Conservation (phyloP, 352 stramenopile species). For the Phytopythium kandeliae region DNA sequence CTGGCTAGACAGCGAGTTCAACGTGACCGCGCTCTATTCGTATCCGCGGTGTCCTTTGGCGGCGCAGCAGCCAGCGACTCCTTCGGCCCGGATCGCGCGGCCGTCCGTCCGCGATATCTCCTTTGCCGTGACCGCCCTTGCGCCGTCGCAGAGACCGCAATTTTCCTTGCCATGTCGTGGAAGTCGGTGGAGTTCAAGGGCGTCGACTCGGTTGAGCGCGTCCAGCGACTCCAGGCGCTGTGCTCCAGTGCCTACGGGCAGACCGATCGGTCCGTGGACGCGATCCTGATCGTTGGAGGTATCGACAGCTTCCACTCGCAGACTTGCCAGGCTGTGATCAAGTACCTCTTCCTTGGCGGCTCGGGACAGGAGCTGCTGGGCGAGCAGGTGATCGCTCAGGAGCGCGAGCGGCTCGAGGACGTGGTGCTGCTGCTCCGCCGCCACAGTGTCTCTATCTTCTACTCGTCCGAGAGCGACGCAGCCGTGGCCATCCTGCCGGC, state of each 20-base stretch:
- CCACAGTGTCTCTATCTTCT: constrained; percentile 42
- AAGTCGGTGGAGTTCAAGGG: constrained; percentile 51
- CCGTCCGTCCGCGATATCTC: not conserved
- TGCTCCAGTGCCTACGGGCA: constrained; percentile 14
- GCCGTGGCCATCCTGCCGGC: constrained; percentile 54
- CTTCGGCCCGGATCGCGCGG: not conserved
- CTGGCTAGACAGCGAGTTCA: not conserved
- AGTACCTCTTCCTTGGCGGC: constrained; percentile 69
- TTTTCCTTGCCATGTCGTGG: constrained; percentile 29
- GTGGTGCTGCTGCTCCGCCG: constrained; percentile 53
- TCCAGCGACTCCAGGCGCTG: constrained; percentile 47
- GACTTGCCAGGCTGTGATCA: constrained; percentile 53
- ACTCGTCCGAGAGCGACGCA: constrained; percentile 60
- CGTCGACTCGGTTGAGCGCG: constrained; percentile 43
- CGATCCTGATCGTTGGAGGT: constrained; percentile 58
- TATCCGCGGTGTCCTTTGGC: not conserved
- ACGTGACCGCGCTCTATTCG: not conserved
- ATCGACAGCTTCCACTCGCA: constrained; percentile 67
- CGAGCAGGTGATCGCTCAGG: constrained; percentile 64
- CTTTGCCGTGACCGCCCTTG: too few species aligned
- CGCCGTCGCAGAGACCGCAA: not conserved
- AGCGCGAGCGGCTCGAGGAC: constrained; percentile 63
- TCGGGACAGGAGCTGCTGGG: constrained; percentile 69
- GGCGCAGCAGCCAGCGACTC: not conserved
- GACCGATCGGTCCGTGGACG: constrained; percentile 23